phyloP scores from a whole-genome alignment of 768 basidiomycete genomes.

The Trametes gibbosa region DNA sequence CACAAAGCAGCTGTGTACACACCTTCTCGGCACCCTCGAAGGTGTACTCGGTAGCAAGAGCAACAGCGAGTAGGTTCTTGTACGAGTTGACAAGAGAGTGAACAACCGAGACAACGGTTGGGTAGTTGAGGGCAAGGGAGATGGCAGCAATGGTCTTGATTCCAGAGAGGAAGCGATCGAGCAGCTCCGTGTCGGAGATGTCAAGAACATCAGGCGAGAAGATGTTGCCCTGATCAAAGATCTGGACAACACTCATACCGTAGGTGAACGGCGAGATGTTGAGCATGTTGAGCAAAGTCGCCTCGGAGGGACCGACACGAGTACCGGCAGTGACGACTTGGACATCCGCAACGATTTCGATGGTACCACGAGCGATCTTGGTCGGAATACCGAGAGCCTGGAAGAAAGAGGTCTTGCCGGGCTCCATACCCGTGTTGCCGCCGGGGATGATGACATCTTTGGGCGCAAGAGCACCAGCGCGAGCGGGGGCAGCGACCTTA shows the following conservation, averaged over 20 bases:
- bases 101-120: constrained; percentile 88
- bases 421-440: constrained; percentile 99
- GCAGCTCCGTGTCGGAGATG: constrained; percentile 85
- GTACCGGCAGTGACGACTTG: constrained; percentile 91
- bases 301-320: constrained; percentile 96
- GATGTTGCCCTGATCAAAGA: constrained; percentile 90
- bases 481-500: constrained; percentile 98
- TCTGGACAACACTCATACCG: constrained; percentile 98
- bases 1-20: constrained; percentile 24
- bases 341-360: constrained; percentile 97
- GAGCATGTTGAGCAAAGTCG: constrained; percentile 98
- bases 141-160: constrained; percentile 95
- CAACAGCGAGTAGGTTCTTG: constrained; percentile 95
- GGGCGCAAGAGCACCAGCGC: constrained; percentile 95
- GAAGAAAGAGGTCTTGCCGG: constrained; percentile 99
- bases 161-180: constrained; percentile 89
- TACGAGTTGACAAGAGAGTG: constrained; percentile 98
- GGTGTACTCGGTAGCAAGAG: constrained; percentile 88
- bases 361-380: constrained; percentile 99
- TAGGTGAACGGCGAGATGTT: constrained; percentile 99
- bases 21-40: constrained; percentile 96
- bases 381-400: constrained; percentile 99
- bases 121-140: constrained; percentile 94
- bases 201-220: constrained; percentile 92
- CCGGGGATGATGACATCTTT: constrained; percentile 90